These are phyloP conservation scores for Amphicarpaea edgeworthii DNA, from an alignment of 306 rosid species.

Conservation along the genomic window DNA sequence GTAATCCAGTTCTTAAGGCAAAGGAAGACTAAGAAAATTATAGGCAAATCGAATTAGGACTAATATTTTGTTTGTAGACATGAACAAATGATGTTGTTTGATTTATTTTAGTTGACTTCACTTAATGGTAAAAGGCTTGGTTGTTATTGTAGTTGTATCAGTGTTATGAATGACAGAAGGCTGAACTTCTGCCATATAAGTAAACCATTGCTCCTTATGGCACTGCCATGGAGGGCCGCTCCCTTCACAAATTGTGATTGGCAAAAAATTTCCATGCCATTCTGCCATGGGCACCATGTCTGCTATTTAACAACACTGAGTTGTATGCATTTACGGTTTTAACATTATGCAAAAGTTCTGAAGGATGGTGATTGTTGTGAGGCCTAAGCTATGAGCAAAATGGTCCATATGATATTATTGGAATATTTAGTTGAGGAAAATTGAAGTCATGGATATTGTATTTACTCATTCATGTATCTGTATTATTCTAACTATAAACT, in stretches of 20 bases:
- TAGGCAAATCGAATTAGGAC: background rate
- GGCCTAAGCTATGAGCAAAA: background rate
- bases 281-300: too few relatives aligned
- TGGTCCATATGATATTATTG: constrained; percentile 5
- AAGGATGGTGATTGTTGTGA: background rate
- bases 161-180: too few relatives aligned
- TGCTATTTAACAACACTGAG: too few relatives aligned
- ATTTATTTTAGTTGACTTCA: background rate
- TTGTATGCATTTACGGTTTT: background rate
- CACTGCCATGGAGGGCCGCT: too few relatives aligned
- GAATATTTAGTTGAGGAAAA: background rate
- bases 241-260: too few relatives aligned
- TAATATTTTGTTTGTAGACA: background rate
- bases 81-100: background rate
- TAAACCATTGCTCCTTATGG: too few relatives aligned
- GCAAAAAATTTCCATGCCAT: too few relatives aligned
- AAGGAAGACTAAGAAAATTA: background rate
- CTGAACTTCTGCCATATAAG: too few relatives aligned
- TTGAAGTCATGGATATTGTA: too few relatives aligned
- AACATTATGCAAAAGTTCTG: background rate
- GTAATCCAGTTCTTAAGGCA: background rate
- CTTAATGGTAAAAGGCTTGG: background rate
- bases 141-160: background rate
- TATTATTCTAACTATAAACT: background rate
- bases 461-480: background rate